Base-by-base conservation (phyloP, 257 asterid species). In the Fraxinus quadrangulata region DNA sequence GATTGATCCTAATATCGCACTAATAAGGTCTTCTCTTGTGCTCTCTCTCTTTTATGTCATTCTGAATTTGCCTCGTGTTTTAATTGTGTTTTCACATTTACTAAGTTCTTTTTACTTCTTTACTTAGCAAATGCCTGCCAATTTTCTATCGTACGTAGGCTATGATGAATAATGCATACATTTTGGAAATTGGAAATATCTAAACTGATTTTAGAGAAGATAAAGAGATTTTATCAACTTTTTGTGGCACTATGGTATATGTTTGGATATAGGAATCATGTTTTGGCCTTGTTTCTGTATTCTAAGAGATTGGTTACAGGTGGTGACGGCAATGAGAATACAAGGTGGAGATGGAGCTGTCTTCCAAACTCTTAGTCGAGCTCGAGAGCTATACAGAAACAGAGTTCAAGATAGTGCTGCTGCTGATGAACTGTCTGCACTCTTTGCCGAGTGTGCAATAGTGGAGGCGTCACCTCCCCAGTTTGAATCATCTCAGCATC, bases 361-460 rank as follows among this genome's bases (percentile, higher is more conserved):
- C n/a, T 40, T 83, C 19, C 84, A 83, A 73, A 84, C 89, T 68
- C 93, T 96, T 5, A 79, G 24, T 19, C 98, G 99, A 23, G 98
- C 99, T 6, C 83, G 84, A 34, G 94, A 90, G 73, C 82, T 88
- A 47, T 95, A 93, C 85, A 78, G 81, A 79, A 89, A 81, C 65
- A 96, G 87, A 85, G 65, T 88, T 34, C 89, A 86, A 83, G 85
- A 91, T 66, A 89, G 84, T 77, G 84, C 90, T 39, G 97, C 97
- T 61, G 94, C 97, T n/a, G 97, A 93, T 45, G 90, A 96, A 85
- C 85, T 96, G 72, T 94, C 97, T 68, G 87, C 94, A 13, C 77
- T 96, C 13, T 89, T 95, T 87, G 97, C 97, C 19, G 97, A 93
- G 79, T 95, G 97, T 83, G 99, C 94, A 72, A 92, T 95, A 39